Evolutionary conservation across 805 yeast genomes (phyloP), one percentile per base, ranked within the genome.

Genomic region (Pachysolen tannophilus): DNA sequence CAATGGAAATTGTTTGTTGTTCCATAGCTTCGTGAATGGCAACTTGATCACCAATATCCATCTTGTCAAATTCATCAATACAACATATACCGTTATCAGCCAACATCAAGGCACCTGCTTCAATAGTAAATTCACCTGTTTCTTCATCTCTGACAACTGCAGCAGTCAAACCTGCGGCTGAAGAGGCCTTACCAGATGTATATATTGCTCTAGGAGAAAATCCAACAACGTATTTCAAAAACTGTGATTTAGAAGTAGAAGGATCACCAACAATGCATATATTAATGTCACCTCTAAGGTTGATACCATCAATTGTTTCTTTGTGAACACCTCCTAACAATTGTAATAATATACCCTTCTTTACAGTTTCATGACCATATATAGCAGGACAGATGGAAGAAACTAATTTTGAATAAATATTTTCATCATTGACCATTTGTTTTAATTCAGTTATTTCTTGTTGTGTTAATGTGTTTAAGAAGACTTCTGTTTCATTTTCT

Each of bases 11-110:
- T 0, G 98, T 92, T 60, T 92, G 98, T 62, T 92, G 98, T 69
- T 92, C 98, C 98, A 92, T 92, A 17, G 97, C 98, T 64, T 92
- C 98, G 63, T 92, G 98, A 63, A 92, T 90, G 3, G 97, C 97
- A 37, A 92, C 97, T 61, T 92, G 97, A 60, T 92, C 97, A 2
- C 78, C 61, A 28, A 88, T 59, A 58, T 90, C 97, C 98, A 92
- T 92, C 65, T 92, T 92, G 56, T 92, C 98, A 49, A 92, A 92
- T 63, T 92, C 98, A 58, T 92, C 98, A 58, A 92, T 92, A 49
- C 96, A 94, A 70, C 98, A 92, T 42, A 92, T 84, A 43, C 98
- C 98, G 53, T 90, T 92, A 61, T 92, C 98, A 1, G 98, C 97
- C 44, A 92, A 68, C 97, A 92, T 92, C 39, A 92, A 66, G 3